Conservation (phyloP, 2,329 filamentous ascomycete genomes). For the Hypomyces rosellus region DNA sequence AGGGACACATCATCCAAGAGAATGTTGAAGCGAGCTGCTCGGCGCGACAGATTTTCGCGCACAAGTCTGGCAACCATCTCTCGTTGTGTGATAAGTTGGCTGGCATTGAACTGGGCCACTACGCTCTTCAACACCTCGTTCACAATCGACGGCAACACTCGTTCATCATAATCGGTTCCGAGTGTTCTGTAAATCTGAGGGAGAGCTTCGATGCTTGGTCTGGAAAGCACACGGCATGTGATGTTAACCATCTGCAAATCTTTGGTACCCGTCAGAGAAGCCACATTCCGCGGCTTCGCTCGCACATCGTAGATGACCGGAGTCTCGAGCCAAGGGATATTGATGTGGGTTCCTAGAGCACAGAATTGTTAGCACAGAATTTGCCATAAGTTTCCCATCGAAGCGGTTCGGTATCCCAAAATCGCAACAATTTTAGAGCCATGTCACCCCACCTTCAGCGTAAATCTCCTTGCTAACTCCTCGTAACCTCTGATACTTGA, state of each 20-base stretch:
- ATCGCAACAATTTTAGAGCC: neutral
- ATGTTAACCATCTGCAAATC: constrained; percentile 99
- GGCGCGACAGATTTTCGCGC: constrained; percentile 82
- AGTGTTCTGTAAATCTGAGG: constrained; percentile 97
- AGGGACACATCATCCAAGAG: constrained; percentile 94
- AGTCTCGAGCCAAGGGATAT: constrained; percentile 95
- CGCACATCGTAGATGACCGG: constrained; percentile 96
- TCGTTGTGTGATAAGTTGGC: constrained; percentile 96
- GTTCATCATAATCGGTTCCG: constrained; percentile 93
- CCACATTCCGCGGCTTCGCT: constrained; percentile 92
- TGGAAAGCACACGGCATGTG: constrained; percentile 95
- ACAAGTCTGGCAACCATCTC: constrained; percentile 92
- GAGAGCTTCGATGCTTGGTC: constrained; percentile 78
- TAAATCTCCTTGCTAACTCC: constrained; percentile 98
- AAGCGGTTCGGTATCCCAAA: no score
- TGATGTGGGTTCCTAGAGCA: constrained; percentile 74
- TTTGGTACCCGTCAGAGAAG: constrained; percentile 96
- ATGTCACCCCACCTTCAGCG: constrained; percentile 62
- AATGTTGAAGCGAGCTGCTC: constrained; percentile 95
- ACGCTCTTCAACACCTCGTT: constrained; percentile 99
- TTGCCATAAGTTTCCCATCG: no score
- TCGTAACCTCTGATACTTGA: constrained; percentile 91
- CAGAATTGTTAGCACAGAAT: no score
- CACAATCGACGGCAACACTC: constrained; percentile 92
- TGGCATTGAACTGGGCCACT: constrained; percentile 97